Evolutionary conservation across 225 moss, liverwort and hornwort genomes (phyloP).

Genomic region (Takakia lepidozioides): DNA sequence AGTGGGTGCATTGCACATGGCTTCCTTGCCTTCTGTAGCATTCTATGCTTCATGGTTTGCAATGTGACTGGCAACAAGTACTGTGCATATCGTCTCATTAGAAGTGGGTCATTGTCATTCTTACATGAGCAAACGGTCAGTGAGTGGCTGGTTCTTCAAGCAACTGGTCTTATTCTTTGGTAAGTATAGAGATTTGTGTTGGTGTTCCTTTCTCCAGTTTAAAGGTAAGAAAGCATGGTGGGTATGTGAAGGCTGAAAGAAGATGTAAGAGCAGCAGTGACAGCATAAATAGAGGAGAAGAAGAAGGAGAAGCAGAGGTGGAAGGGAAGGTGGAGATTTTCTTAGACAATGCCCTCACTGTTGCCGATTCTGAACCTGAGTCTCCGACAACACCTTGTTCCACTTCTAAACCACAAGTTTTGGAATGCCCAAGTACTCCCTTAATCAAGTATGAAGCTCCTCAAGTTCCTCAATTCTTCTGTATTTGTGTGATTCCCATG

Average conservation of each 20-base stretch:
- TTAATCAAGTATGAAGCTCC: slow-evolving; percentile 78
- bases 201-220: neutral
- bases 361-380: slow-evolving; percentile 41
- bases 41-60: too few relatives aligned
- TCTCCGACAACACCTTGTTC: slow-evolving; percentile 80
- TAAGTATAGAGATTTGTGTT: neutral
- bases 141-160: neutral
- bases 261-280: slow-evolving; percentile 72
- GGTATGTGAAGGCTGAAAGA: slow-evolving; percentile 53
- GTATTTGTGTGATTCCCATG: too few relatives aligned
- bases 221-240: slow-evolving; percentile 40
- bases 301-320: slow-evolving; percentile 48
- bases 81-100: too few relatives aligned
- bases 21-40: too few relatives aligned
- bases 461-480: too few relatives aligned
- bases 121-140: neutral
- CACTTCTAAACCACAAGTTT: slow-evolving; percentile 39
- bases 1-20: too few relatives aligned
- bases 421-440: slow-evolving; percentile 91
- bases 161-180: neutral
- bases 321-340: slow-evolving; percentile 23
- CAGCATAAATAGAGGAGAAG: slow-evolving; percentile 49
- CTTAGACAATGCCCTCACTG: slow-evolving; percentile 21
- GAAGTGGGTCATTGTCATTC: too few relatives aligned
- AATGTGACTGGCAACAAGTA: too few relatives aligned